A percentile compares a stretch with the other conserved stretches of the same genome.
Evolutionary conservation across 2,329 filamentous ascomycete genomes (phyloP).

Genomic region (Claviceps sp.): DNA sequence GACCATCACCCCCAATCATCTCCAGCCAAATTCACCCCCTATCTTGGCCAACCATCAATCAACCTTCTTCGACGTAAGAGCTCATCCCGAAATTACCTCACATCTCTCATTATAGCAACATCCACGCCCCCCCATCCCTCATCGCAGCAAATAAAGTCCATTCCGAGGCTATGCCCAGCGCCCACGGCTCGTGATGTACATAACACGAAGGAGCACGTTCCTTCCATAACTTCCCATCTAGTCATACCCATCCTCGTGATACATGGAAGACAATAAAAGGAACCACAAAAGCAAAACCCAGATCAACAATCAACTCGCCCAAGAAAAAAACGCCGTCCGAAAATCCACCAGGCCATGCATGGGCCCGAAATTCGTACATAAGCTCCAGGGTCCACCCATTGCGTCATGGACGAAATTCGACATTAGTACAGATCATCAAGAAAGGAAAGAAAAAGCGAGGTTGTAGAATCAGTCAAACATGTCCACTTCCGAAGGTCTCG

Average conservation of each 20-base stretch:
- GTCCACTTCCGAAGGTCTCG: slow-evolving; percentile 19
- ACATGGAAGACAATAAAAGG: neutral
- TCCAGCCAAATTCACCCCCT: too few relatives aligned
- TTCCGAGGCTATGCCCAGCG: too few relatives aligned
- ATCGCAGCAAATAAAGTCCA: too few relatives aligned
- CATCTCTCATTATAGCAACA: too few relatives aligned
- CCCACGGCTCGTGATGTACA: too few relatives aligned
- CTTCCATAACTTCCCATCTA: neutral
- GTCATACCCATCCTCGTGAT: neutral
- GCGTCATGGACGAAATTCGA: neutral
- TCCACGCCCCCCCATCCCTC: too few relatives aligned
- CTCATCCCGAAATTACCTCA: too few relatives aligned
- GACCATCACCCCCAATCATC: too few relatives aligned
- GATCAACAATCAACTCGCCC: neutral
- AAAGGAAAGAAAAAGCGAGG: neutral
- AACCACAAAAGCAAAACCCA: neutral
- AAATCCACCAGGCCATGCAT: neutral
- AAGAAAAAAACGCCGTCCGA: neutral
- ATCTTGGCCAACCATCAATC: too few relatives aligned
- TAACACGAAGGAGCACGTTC: too few relatives aligned
- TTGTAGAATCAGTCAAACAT: slow-evolving; percentile 22
- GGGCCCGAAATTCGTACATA: neutral
- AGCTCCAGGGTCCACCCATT: neutral
- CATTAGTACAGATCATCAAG: neutral
- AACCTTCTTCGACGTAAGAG: too few relatives aligned